These are phyloP conservation scores for Tylopilus intermedius DNA, from an alignment of 768 basidiomycete genomes.

Conservation along the genomic window DNA sequence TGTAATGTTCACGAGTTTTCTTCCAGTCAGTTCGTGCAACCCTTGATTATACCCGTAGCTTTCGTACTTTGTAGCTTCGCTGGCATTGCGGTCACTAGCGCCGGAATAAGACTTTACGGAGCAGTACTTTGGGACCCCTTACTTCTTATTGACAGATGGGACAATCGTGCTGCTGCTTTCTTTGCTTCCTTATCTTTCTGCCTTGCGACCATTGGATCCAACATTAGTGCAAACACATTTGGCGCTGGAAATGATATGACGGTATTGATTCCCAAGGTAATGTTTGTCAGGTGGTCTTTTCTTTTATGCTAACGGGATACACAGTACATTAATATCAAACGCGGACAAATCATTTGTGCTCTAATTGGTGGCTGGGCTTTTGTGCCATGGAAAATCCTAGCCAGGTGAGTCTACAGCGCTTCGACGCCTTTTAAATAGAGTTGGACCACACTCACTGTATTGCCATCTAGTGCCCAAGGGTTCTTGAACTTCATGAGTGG, in stretches of 20 bases:
- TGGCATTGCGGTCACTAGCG: constrained; percentile 76
- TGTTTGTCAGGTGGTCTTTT: not conserved
- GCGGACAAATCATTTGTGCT: constrained; percentile 27
- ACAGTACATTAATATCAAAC: constrained; percentile 29
- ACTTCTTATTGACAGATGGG: constrained; percentile 69
- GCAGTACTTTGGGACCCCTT: constrained; percentile 68
- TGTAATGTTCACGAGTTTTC: constrained; percentile 1
- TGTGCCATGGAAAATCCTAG: constrained; percentile 80
- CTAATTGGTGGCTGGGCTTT: constrained; percentile 66
- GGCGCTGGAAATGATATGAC: constrained; percentile 82
- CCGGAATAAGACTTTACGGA: constrained; percentile 69
- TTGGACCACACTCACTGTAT: not conserved
- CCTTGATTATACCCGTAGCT: constrained; percentile 70
- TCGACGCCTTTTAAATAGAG: not conserved
- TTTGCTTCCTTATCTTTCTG: constrained; percentile 72
- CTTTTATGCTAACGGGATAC: constrained; percentile 1
- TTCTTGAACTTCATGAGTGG: constrained; percentile 80
- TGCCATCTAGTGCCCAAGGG: constrained; percentile 43
- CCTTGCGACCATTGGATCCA: constrained; percentile 65
- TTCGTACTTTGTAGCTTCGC: constrained; percentile 76
- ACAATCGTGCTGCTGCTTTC: constrained; percentile 82
- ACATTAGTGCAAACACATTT: constrained; percentile 75
- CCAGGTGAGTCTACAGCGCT: constrained; percentile 26
- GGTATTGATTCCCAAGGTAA: constrained; percentile 57
- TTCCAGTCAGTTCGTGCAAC: constrained; percentile 64